Conservation (phyloP, 202 grass and related monocot genomes). For the Brachypodium distachyon region DNA sequence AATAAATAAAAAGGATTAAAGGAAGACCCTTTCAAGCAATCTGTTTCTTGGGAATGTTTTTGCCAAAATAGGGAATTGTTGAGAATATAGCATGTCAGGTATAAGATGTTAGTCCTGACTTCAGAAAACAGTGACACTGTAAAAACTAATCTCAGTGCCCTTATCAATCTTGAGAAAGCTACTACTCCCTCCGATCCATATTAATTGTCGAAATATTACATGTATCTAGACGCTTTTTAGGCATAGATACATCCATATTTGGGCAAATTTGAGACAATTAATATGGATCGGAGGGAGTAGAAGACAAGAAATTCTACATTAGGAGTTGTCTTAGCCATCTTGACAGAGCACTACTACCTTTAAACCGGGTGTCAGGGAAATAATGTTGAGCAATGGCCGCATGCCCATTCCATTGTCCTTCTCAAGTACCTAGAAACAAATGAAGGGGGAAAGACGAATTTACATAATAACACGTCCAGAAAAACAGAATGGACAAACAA, state of each 20-base stretch:
- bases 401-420: constrained; percentile 68
- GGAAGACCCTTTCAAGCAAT: not conserved
- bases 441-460: not conserved
- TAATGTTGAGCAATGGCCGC: constrained; percentile 67
- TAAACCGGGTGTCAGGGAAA: constrained; percentile 34
- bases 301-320: not conserved
- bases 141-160: not conserved
- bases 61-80: not conserved
- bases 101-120: not conserved
- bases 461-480: not conserved
- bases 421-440: constrained; percentile 45
- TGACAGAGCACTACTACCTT: constrained; percentile 31
- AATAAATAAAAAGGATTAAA: not conserved
- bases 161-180: not conserved
- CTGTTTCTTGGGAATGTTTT: not conserved
- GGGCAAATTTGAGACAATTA: too few species aligned
- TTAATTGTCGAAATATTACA: too few species aligned
- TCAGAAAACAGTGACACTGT: not conserved
- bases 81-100: not conserved
- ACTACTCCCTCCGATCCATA: too few species aligned
- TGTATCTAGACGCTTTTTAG: too few species aligned
- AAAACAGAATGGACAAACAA: not conserved
- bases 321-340: not conserved
- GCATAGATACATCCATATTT: too few species aligned
- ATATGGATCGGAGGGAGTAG: too few species aligned